phyloP scores from a whole-genome alignment of 768 basidiomycete species.

The Cubamyces sp. region DNA sequence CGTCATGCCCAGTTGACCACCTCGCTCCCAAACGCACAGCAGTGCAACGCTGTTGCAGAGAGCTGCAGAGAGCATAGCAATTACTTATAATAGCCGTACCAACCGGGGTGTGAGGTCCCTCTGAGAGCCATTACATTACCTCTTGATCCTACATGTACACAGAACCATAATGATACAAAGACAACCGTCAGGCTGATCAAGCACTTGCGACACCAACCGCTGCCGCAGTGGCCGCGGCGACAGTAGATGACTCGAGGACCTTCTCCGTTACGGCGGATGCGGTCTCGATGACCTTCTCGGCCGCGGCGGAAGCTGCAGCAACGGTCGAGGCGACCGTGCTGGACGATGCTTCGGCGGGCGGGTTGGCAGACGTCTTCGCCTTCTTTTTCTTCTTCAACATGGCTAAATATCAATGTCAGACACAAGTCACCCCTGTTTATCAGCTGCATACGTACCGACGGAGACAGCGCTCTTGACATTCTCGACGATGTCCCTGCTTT shows the following conservation, averaged over 20 bases:
- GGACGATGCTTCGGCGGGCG: conserved; percentile 23
- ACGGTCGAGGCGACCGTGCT: conserved; percentile 14
- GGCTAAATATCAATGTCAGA: conserved; percentile 42
- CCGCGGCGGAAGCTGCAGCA: conserved; percentile 13
- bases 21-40: too few relatives aligned
- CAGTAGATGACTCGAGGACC: conserved; percentile 28
- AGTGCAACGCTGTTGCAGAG: too few relatives aligned
- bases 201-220: conserved; percentile 22
- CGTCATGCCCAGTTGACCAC: too few relatives aligned
- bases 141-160: conserved; percentile 9
- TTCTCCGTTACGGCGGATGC: conserved; percentile 27
- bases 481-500: conserved; percentile 89
- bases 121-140: neutral
- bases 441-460: conserved; percentile 55
- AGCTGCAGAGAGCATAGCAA: too few relatives aligned
- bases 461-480: conserved; percentile 90
- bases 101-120: neutral
- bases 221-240: conserved; percentile 24
- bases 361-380: conserved; percentile 44
- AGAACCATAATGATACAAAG: conserved; percentile 6
- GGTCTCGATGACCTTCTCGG: conserved; percentile 21
- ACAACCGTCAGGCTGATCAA: neutral
- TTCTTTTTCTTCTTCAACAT: conserved; percentile 80
- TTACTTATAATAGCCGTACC: neutral
- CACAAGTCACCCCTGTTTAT: conserved; percentile 28